These are phyloP conservation scores for Sequoiadendron giganteum DNA, from an alignment of 75 land plant species.

Conservation along the genomic window DNA sequence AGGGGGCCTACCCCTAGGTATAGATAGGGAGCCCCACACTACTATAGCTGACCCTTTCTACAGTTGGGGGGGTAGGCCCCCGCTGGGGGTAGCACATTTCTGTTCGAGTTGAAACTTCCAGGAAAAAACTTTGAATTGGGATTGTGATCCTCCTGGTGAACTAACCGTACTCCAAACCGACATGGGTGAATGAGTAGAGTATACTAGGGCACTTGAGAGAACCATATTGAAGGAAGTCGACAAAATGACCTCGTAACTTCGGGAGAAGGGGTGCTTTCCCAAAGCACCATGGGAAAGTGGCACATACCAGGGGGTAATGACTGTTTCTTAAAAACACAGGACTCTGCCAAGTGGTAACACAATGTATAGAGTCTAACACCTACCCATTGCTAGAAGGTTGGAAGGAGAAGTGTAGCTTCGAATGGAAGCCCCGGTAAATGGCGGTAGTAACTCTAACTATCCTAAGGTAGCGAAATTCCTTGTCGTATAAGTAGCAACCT, in stretches of 20 bases:
- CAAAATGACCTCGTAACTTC: too few species aligned
- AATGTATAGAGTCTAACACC: conserved; percentile 15
- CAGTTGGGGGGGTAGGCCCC: too few species aligned
- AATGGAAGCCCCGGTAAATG: background rate
- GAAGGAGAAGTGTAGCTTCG: background rate
- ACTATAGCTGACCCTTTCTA: too few species aligned
- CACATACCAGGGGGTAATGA: conserved; percentile 14
- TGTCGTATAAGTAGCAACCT: background rate
- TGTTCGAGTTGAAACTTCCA: background rate
- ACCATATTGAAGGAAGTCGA: too few species aligned
- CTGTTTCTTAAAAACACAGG: conserved; percentile 22
- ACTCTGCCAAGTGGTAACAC: conserved; percentile 19
- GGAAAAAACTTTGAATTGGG: conserved; percentile 15
- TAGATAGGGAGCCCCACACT: too few species aligned
- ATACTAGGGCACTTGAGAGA: too few species aligned
- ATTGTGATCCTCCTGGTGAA: conserved; percentile 6
- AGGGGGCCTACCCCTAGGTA: too few species aligned
- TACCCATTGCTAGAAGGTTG: background rate
- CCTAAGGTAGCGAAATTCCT: background rate
- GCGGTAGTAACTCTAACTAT: too few species aligned
- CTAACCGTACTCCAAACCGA: background rate
- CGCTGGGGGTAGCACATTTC: background rate
- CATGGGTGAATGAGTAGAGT: background rate
- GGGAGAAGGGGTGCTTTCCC: background rate
- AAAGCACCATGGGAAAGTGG: conserved; percentile 4